Evolutionary conservation across 495 filamentous ascomycete species (phyloP).

Genomic region (Chaetomium tenue): DNA sequence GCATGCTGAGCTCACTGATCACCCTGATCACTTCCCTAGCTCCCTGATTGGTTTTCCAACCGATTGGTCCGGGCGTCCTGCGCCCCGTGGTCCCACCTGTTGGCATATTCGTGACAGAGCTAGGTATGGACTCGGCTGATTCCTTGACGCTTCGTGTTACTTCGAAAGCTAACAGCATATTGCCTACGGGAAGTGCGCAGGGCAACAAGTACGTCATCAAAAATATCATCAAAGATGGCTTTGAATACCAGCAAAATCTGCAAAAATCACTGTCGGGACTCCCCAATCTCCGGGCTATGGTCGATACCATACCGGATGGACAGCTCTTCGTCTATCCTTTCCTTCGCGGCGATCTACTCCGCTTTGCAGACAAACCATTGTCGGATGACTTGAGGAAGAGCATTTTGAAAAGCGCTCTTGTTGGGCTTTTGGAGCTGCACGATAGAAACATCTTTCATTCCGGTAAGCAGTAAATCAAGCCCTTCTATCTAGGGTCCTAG

Average conservation of each 20-base stretch:
- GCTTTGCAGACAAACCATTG: background rate
- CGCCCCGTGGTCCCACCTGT: no score
- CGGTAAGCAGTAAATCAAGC: background rate
- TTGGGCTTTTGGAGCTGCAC: slow-evolving; percentile 4
- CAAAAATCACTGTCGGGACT: background rate
- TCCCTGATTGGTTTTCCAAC: no score
- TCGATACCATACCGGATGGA: background rate
- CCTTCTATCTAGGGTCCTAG: background rate
- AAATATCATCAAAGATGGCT: background rate
- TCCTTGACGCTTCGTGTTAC: no score
- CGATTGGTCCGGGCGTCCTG: no score
- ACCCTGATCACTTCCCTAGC: no score
- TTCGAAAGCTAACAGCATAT: background rate
- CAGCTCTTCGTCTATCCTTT: background rate
- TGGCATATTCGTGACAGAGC: no score
- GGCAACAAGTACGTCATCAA: slow-evolving; percentile 1
- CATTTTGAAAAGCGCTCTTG: background rate
- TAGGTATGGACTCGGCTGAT: background rate
- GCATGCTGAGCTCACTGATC: no score
- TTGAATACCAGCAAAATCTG: slow-evolving; percentile 5
- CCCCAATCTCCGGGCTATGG: background rate
- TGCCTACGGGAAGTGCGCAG: background rate
- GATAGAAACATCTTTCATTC: background rate
- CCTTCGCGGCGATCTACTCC: background rate
- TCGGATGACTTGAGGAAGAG: background rate